A percentile compares a stretch with the other conserved stretches of the same genome.
Conservation (phyloP, 192 early-diverging fungal genomes). For the Funneliformis geosporum region DNA sequence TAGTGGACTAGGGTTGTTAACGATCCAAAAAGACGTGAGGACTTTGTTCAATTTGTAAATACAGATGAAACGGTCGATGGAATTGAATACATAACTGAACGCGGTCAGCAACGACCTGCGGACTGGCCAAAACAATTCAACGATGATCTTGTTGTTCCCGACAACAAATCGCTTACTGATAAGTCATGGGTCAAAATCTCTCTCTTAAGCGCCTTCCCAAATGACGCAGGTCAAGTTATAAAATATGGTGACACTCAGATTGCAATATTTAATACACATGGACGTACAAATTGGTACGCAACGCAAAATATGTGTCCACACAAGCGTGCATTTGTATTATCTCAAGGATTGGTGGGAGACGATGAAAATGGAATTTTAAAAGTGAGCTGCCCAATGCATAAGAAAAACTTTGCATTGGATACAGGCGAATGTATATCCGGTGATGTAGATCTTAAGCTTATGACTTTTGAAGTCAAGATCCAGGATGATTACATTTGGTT, state of each 20-base stretch:
- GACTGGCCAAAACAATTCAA: constrained; percentile 58
- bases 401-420: constrained; percentile 60
- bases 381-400: constrained; percentile 72
- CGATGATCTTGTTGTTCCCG: constrained; percentile 15
- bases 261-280: constrained; percentile 55
- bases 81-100: constrained; percentile 62
- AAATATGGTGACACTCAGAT: constrained; percentile 65
- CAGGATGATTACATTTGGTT: constrained; percentile 49
- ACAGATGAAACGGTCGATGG: constrained; percentile 44
- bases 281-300: constrained; percentile 59
- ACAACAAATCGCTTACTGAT: background rate
- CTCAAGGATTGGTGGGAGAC: constrained; percentile 60
- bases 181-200: constrained; percentile 47
- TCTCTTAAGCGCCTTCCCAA: constrained; percentile 41
- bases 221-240: constrained; percentile 53
- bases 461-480: constrained; percentile 60
- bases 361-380: constrained; percentile 28
- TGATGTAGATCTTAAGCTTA: constrained; percentile 42
- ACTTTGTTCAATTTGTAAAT: constrained; percentile 68
- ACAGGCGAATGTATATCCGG: constrained; percentile 56
- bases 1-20: constrained; percentile 63
- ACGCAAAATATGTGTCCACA: constrained; percentile 80
- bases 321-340: constrained; percentile 70
- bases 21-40: constrained; percentile 52
- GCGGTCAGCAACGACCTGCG: constrained; percentile 65